These are phyloP conservation scores for Gypsophila paniculata DNA, from an alignment of 179 eudicot genomes.

Conservation along the genomic window DNA sequence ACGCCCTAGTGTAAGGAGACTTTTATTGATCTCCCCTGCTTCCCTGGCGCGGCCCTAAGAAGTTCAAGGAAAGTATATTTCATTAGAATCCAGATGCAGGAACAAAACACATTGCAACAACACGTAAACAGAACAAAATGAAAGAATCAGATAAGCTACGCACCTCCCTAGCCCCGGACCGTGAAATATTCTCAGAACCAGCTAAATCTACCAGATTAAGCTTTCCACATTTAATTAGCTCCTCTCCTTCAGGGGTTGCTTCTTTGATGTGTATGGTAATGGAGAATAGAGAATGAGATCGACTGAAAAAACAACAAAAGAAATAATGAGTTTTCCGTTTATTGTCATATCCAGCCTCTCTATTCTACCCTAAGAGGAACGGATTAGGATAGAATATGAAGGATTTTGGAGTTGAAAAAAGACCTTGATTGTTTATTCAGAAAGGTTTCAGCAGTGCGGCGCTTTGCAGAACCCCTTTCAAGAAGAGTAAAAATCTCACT, in stretches of 20 bases:
- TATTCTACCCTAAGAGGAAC: not conserved
- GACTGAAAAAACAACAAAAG: slow-evolving; percentile 45
- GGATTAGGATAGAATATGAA: not conserved
- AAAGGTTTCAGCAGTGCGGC: slow-evolving; percentile 97
- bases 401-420: not conserved
- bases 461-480: slow-evolving; percentile 95
- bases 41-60: slow-evolving; percentile 98
- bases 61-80: not conserved
- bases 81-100: not conserved
- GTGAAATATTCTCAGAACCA: slow-evolving; percentile 96
- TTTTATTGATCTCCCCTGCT: slow-evolving; percentile 98
- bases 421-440: slow-evolving; percentile 95
- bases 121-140: not conserved
- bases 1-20: slow-evolving; percentile 91
- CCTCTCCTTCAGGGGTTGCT: slow-evolving; percentile 99
- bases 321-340: slow-evolving; percentile 1
- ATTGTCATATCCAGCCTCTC: not conserved
- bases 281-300: slow-evolving; percentile 93
- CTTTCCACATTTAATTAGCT: slow-evolving; percentile 96
- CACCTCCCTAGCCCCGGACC: slow-evolving; percentile 99
- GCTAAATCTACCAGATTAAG: slow-evolving; percentile 95
- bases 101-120: not conserved
- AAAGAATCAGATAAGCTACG: slow-evolving; percentile 15
- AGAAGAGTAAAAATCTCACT: slow-evolving; percentile 87
- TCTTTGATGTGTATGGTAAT: slow-evolving; percentile 97